Base-by-base conservation (phyloP, 441 rosid species). In the Dalechampia spathulata region DNA sequence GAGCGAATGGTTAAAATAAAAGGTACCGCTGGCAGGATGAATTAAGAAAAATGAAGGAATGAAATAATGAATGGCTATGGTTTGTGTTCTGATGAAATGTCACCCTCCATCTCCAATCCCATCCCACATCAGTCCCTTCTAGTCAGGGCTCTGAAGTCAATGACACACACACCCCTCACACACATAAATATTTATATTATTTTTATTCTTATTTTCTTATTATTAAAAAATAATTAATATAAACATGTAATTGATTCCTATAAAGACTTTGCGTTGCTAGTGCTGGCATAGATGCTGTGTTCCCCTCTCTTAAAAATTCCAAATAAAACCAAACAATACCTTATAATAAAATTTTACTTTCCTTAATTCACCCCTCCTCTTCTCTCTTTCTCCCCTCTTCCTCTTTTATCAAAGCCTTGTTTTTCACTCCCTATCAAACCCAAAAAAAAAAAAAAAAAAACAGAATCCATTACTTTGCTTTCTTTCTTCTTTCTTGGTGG, bases 61-160 rank as follows among this genome's bases (percentile, higher is more conserved):
- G 42, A 39, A 19, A 26, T 39, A 22, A 52, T 32, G 21, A 41
- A 36, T 26, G 32, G 23, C n/a, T 19, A 22, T 9, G 43, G 59
- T 4, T 60, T 54, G 40, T 6, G 39, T 46, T 68, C 19, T 27
- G 64, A 48, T 63, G 34, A 28, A 39, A 64, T 53, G 69, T 67
- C 70, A 23, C 61, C 48, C 48, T 59, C 72, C 74, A 40, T 61
- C 72, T 51, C 49, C 78, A 58, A 73, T 70, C 78, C 65, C 70
- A 73, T 71, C 65, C 61, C 57, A 52, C 50, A 52, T 26, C 13
- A 42, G 44, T 36, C 42, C 45, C 46, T 60, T 15, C 38, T 34
- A 42, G 61, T 61, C 60, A 49, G 54, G 69, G 75, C 78, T 65
- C 73, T 70, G 73, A 76, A 79, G 80, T 79, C 75, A 73, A 80